These are phyloP conservation scores for Fagus crenata DNA, from an alignment of 306 rosid species.

Conservation along the genomic window DNA sequence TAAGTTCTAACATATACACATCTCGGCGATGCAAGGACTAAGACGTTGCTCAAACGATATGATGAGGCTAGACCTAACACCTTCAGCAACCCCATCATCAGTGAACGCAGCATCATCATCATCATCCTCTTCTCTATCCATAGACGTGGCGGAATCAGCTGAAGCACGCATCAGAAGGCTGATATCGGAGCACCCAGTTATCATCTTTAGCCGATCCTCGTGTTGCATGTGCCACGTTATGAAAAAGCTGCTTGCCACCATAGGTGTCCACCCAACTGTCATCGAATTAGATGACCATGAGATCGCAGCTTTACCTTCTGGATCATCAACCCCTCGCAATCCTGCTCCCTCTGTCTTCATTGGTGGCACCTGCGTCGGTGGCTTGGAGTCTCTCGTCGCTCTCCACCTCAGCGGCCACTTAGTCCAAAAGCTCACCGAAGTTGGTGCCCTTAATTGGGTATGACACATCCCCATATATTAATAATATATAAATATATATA, in stretches of 20 bases:
- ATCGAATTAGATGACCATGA: slow-evolving; percentile 89
- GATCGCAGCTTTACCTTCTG: slow-evolving; percentile 64
- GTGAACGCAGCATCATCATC: background rate
- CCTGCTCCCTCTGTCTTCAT: slow-evolving; percentile 71
- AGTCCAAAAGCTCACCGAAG: slow-evolving; percentile 79
- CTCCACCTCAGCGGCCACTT: slow-evolving; percentile 96
- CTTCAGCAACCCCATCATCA: slow-evolving; percentile 13
- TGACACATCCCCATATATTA: slow-evolving; percentile 4
- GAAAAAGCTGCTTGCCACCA: slow-evolving; percentile 86
- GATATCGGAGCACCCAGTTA: slow-evolving; percentile 88
- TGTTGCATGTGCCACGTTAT: slow-evolving; percentile 99
- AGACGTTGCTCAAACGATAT: slow-evolving; percentile 66
- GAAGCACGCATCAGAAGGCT: slow-evolving; percentile 80
- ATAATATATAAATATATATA: too few relatives aligned
- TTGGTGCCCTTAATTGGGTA: slow-evolving; percentile 78
- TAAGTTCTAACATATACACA: too few relatives aligned
- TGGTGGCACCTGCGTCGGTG: slow-evolving; percentile 78
- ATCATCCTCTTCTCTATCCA: slow-evolving; percentile 57
- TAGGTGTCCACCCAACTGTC: slow-evolving; percentile 94
- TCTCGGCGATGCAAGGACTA: slow-evolving; percentile 70
- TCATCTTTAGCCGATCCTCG: slow-evolving; percentile 79
- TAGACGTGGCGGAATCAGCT: slow-evolving; percentile 80
- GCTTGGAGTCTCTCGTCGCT: slow-evolving; percentile 88
- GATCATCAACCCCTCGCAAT: slow-evolving; percentile 25
- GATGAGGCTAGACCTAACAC: slow-evolving; percentile 55